Conservation (phyloP, 179 eudicot species). For the Vitellaria paradoxa region DNA sequence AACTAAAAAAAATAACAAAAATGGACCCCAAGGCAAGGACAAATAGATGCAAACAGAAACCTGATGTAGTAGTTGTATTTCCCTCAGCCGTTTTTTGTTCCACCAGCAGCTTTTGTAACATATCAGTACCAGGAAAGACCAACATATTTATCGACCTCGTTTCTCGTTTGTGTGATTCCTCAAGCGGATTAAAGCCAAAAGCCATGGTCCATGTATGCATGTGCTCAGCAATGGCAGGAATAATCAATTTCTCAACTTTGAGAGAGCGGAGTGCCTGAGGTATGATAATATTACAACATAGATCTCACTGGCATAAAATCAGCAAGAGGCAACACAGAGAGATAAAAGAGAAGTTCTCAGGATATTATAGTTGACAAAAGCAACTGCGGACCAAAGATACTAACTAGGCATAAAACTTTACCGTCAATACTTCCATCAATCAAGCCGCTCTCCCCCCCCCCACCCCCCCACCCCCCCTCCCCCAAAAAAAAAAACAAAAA, state of each 20-base stretch:
- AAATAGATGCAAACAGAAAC: slow-evolving; percentile 11
- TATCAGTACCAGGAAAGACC: slow-evolving; percentile 93
- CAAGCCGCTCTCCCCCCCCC: no score
- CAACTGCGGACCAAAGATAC: background rate
- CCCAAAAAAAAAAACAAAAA: no score
- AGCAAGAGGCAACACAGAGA: background rate
- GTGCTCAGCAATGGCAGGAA: slow-evolving; percentile 94
- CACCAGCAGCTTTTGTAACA: slow-evolving; percentile 69
- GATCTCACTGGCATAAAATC: slow-evolving; percentile 2
- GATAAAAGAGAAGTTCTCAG: background rate
- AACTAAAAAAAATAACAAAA: slow-evolving; percentile 2
- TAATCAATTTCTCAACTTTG: slow-evolving; percentile 69
- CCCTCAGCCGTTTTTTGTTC: slow-evolving; percentile 22
- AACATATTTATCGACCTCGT: slow-evolving; percentile 77
- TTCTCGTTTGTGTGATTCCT: slow-evolving; percentile 60
- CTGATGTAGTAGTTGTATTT: slow-evolving; percentile 25
- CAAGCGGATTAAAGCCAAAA: slow-evolving; percentile 67
- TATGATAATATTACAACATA: slow-evolving; percentile 15
- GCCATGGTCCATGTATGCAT: slow-evolving; percentile 86
- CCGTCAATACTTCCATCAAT: no score
- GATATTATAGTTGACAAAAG: background rate
- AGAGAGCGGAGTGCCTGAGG: slow-evolving; percentile 66
- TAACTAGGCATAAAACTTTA: no score
- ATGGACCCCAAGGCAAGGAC: background rate
- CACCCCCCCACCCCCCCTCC: no score